Evolutionary conservation across 2,329 filamentous ascomycete genomes (phyloP).

Genomic region (Falciphora oryzae): DNA sequence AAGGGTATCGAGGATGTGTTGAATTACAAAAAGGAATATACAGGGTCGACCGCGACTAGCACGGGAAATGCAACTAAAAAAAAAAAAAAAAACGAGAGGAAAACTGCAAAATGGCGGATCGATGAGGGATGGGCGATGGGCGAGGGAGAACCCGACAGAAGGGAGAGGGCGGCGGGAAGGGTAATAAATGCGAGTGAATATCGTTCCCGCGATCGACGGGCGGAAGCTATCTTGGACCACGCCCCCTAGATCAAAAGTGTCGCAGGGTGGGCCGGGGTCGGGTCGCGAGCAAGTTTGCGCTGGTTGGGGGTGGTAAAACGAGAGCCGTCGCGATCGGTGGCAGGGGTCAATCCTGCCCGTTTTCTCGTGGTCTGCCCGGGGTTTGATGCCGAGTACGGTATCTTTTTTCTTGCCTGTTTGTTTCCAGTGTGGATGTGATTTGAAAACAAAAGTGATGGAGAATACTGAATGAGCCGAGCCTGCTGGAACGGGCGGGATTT

Average conservation of each 20-base stretch:
- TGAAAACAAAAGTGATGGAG: not conserved
- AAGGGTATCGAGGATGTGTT: not conserved
- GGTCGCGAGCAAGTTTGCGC: slow-evolving; percentile 9
- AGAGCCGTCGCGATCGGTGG: slow-evolving; percentile 5
- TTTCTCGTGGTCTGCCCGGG: not conserved
- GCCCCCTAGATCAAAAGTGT: not conserved
- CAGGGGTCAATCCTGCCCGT: slow-evolving; percentile 1
- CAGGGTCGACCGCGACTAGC: slow-evolving; percentile 2
- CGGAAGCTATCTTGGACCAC: not conserved
- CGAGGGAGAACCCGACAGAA: not conserved
- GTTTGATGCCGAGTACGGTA: not conserved
- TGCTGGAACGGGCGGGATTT: not conserved
- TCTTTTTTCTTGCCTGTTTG: not conserved
- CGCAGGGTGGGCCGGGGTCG: slow-evolving; percentile 3
- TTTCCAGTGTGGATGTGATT: not conserved
- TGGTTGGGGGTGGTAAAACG: slow-evolving; percentile 8
- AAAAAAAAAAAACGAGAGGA: not conserved
- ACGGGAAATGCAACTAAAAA: not conserved
- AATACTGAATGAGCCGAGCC: not conserved
- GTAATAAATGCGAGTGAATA: not conserved
- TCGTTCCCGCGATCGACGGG: not conserved
- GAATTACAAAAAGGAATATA: not conserved
- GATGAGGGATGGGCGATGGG: no score
- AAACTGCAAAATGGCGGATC: not conserved
- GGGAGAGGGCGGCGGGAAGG: not conserved